Evolutionary conservation across 352 stramenopile genomes (phyloP).

Genomic region (Elongisporangium senticosum): DNA sequence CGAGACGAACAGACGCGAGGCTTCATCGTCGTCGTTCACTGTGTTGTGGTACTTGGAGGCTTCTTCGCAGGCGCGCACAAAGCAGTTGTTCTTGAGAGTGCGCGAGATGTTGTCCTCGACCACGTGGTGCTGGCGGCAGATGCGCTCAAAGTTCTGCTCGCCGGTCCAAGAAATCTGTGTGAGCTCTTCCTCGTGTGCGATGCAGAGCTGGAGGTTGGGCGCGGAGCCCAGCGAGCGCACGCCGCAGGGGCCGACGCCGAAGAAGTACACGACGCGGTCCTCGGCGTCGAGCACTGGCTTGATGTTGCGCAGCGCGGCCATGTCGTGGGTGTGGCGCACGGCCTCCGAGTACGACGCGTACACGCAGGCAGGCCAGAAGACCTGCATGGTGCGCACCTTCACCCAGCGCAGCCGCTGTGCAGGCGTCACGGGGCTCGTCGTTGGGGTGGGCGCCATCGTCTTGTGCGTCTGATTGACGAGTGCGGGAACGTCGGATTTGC

Average conservation of each 20-base stretch:
- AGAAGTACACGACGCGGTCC: constrained; percentile 78
- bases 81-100: constrained; percentile 38
- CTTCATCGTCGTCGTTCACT: constrained; percentile 20
- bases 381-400: constrained; percentile 39
- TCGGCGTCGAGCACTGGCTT: constrained; percentile 59
- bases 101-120: constrained; percentile 27
- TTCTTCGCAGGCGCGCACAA: constrained; percentile 44
- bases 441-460: neutral
- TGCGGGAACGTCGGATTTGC: neutral
- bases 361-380: constrained; percentile 71
- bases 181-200: constrained; percentile 38
- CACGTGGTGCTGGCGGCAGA: constrained; percentile 31
- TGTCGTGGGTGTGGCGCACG: constrained; percentile 38
- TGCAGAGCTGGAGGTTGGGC: constrained; percentile 47
- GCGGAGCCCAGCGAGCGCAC: constrained; percentile 20
- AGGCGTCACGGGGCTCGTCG: neutral
- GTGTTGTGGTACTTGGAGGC: constrained; percentile 23
- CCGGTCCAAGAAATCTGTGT: constrained; percentile 11
- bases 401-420: constrained; percentile 32
- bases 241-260: constrained; percentile 46
- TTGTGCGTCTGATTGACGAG: neutral
- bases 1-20: constrained; percentile 12
- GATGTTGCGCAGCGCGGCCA: constrained; percentile 22
- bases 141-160: constrained; percentile 23
- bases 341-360: constrained; percentile 56